Evolutionary conservation across 768 basidiomycete genomes (phyloP), one percentile per base, ranked within the genome.

Genomic region (Suillus sp.): DNA sequence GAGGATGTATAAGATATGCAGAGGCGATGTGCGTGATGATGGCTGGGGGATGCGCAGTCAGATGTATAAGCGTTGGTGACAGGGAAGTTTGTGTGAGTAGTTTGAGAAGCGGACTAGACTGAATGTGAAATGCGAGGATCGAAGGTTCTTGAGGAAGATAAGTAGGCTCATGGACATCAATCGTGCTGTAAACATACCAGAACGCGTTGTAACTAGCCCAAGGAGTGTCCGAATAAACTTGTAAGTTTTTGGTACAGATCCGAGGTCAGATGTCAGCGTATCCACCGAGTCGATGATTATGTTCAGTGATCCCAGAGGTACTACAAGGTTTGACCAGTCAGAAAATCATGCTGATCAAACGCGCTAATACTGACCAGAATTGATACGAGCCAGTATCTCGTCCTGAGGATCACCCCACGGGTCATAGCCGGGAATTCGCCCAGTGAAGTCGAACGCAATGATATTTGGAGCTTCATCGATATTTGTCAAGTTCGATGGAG

Each of bases 281-380:
- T 92, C 88, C 20, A 87, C 74, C 22, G 91, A 91, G 72, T 95
- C 93, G 40, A 95, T 79, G 59, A 90, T 72, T 27, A 92, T 82
- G 65, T 80, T 83, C 34, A 91, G 63, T n/a, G 87, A 79, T 35
- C 81, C 80, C 35, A 78, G 45, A 35, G 79, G 68, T 53, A 74
- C 83, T 83, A 71, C 58, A 54, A 69, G 18, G 27, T 40, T 40
- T 20, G 30, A 38, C 18, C 6, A 57, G 38, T 57, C 18, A 27
- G 55, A 57, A 20, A 3, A 20, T 30, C 25, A 30, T 40, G 38
- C 56, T 20, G 9, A 14, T 34, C n/a, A 47, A 42, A 57, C 69
- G 42, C 62, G 81, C 81, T 75, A 20, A 66, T n/a, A 47, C 63
- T 59, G 27, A 78, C 75, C 72, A 71, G 78, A 77, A 68, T 80